Conservation (phyloP, 345 rosid genomes). For the Litchi chinensis region DNA sequence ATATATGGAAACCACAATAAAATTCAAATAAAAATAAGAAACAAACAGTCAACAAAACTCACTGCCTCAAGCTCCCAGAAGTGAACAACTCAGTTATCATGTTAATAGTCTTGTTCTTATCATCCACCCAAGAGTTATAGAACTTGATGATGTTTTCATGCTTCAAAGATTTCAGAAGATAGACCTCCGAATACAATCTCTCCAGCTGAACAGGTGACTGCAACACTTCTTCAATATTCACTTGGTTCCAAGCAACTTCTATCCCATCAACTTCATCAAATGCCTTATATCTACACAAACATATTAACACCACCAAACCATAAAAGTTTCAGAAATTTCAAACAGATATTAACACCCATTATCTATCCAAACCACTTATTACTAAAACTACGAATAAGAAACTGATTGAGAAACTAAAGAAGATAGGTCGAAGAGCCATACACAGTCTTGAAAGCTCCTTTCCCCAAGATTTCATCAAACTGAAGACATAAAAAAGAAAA, state of each 20-base stretch:
- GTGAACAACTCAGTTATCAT: conserved; percentile 96
- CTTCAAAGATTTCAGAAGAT: conserved; percentile 71
- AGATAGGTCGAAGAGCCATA: conserved; percentile 55
- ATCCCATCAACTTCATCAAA: conserved; percentile 88
- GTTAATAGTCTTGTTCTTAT: conserved; percentile 76
- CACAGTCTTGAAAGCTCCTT: conserved; percentile 98
- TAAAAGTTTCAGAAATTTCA: background rate
- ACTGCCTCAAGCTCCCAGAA: conserved; percentile 88
- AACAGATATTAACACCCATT: background rate
- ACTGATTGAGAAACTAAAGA: conserved; percentile 11
- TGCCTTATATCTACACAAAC: conserved; percentile 64
- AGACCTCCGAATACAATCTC: conserved; percentile 82
- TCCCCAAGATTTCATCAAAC: conserved; percentile 86
- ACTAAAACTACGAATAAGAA: background rate
- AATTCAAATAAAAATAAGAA: background rate
- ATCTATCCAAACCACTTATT: background rate
- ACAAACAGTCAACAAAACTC: conserved; percentile 34
- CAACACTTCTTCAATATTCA: conserved; percentile 70
- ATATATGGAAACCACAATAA: background rate
- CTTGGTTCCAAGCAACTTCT: conserved; percentile 95
- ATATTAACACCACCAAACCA: conserved; percentile 9
- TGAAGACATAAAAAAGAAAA: conserved; percentile 34
- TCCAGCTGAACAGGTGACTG: conserved; percentile 78
- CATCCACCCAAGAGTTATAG: conserved; percentile 88
- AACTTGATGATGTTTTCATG: conserved; percentile 82